Evolutionary conservation across 2,329 filamentous ascomycete species (phyloP), one percentile per base, ranked within the genome.

Genomic region (Teratosphaeriaceae sp.): DNA sequence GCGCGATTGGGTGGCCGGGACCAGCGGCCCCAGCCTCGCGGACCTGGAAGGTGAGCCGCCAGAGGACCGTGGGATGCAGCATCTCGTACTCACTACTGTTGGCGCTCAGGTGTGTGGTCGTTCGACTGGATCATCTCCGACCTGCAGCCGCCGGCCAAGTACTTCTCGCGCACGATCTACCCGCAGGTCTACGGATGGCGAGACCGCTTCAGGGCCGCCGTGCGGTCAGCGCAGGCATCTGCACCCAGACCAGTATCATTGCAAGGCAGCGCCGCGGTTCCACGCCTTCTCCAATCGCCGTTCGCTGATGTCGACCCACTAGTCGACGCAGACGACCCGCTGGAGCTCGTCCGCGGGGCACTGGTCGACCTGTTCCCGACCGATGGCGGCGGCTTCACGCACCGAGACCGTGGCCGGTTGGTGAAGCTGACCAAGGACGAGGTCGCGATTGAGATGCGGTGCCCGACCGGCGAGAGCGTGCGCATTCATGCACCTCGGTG

Each of bases 161-260:
- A 70, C 5, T 72, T 86, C 48, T 74, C 74, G 2, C 56, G 66
- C 12, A 59, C 61, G 15, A 65, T 63, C 29, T 84, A 76, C 53
- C 83, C 82, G 0, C 72, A 67, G 44, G 74, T 79, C 0, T 82
- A 76, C 56, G 73, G 74, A 1, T 87, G 81, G 80, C 70, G 84
- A 15, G 60, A 65, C 33, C 70, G 82, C n/a, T 86, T 85, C 62
- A 64, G 73, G 40, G 57, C 56, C 12, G 69, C 67, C 2, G 56
- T 79, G 1, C 62, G 66, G 4, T 60, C 60, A 5, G 72, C 73
- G 1, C 70, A 65, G 42, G 50, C 57, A 16, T 56, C 55, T 24
- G 53, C 58, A 2, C 67, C 69, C 50, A 66, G 69, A 39, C 62
- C 69, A 2, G 58, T 58, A 26, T 68, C 57, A 1, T 48, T 83